Evolutionary conservation across 805 yeast species (phyloP), one percentile per base, ranked within the genome.

Genomic region (Teunomyces stri): DNA sequence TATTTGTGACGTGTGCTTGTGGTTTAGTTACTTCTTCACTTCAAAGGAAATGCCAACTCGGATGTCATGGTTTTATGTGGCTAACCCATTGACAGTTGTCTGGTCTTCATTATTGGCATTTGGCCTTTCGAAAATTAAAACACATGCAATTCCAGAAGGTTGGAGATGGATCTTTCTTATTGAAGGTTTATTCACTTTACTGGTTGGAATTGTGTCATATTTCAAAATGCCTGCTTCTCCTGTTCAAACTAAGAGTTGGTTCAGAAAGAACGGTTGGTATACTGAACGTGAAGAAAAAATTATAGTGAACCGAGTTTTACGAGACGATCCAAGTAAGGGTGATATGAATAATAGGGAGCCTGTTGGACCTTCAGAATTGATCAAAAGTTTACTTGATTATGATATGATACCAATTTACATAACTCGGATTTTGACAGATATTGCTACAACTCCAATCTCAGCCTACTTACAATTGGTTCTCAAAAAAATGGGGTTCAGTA

Each of bases 151-250:
- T 3, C 63, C 68, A 58, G 65, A 64, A 7, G 85, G 85, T 20
- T 85, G 89, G 89, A 70, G 77, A 45, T 85, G 84, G 81, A 66
- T 85, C 18, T 85, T 85, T 52, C 57, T 85, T 15, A 71, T 85
- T 45, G 88, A 84, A 58, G 89, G 90, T 4, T 44, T 75, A 5
- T 55, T 82, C 37, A 82, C 89, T 1, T 61, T 82, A 4, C 15
- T 58, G 2, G 70, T 85, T 51, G 89, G 89, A 1, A 25, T 80
- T 22, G 51, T 59, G 33, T 60, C 68, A 3, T 76, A 66, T 51
- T 73, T 62, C 41, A 53, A 50, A 30, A 61, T 61, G 63, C 61
- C 59, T 44, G 70, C 71, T 10, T 65, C 68, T 12, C 61, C 55
- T 22, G 72, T 54, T 6, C 78, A 76, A 45, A 82, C 86, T 2